Evolutionary conservation across 139 green algal species (phyloP).

Genomic region (Klebsormidium nitens): DNA sequence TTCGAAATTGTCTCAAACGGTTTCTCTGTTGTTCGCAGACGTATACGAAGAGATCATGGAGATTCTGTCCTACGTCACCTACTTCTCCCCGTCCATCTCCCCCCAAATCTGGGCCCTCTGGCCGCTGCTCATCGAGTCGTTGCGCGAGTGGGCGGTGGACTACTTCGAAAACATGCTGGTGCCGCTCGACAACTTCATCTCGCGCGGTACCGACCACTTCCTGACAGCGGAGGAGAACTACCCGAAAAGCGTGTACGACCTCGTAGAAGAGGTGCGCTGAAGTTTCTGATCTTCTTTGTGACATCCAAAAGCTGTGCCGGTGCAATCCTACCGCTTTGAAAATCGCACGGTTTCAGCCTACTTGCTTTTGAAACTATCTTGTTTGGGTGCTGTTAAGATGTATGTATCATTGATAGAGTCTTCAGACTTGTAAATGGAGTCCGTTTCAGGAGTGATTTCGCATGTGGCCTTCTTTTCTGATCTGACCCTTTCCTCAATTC

Average conservation of each 20-base stretch:
- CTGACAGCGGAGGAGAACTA: conserved; percentile 33
- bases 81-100: conserved; percentile 68
- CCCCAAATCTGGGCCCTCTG: conserved; percentile 82
- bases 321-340: too few species aligned
- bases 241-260: conserved; percentile 16
- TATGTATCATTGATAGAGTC: too few species aligned
- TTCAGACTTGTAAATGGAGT: too few species aligned
- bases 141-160: conserved; percentile 77
- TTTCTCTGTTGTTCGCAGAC: too few species aligned
- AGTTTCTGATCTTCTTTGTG: too few species aligned
- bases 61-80: conserved; percentile 89
- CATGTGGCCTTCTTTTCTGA: too few species aligned
- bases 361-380: too few species aligned
- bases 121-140: conserved; percentile 64
- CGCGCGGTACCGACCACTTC: conserved; percentile 59
- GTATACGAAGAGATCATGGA: conserved; percentile 90
- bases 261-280: conserved; percentile 12
- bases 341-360: too few species aligned
- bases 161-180: conserved; percentile 76
- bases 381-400: neutral
- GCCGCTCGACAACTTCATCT: conserved; percentile 92
- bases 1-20: too few species aligned
- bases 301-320: too few species aligned
- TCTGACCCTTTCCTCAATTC: too few species aligned
- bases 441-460: too few species aligned